phyloP scores from a whole-genome alignment of 768 basidiomycete species.

The Suillus subaureus region DNA sequence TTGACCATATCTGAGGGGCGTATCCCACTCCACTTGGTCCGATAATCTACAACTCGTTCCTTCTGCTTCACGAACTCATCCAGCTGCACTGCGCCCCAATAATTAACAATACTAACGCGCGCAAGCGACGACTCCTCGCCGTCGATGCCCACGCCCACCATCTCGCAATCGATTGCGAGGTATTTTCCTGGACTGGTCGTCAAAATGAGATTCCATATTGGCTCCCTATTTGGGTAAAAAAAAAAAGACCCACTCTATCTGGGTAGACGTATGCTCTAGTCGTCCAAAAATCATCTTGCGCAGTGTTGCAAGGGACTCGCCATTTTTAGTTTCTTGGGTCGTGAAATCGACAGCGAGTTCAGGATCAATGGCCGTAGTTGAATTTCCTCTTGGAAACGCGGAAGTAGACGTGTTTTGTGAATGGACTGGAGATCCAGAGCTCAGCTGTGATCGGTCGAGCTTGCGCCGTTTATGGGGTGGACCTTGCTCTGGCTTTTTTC shows the following conservation, averaged over 20 bases:
- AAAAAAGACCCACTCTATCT: slow-evolving; percentile 45
- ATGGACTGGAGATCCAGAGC: slow-evolving; percentile 4
- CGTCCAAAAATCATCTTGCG: slow-evolving; percentile 58
- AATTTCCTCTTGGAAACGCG: slow-evolving; percentile 10
- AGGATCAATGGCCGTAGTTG: background rate
- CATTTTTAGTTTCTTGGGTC: slow-evolving; percentile 40
- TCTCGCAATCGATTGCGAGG: slow-evolving; percentile 92
- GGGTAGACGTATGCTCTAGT: slow-evolving; percentile 40
- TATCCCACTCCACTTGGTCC: slow-evolving; percentile 89
- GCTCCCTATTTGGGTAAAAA: slow-evolving; percentile 8
- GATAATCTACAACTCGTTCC: slow-evolving; percentile 89
- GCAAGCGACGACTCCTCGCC: slow-evolving; percentile 85
- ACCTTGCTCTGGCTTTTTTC: background rate
- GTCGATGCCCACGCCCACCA: slow-evolving; percentile 93
- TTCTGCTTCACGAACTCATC: slow-evolving; percentile 87
- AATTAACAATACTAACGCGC: slow-evolving; percentile 90
- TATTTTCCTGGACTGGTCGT: slow-evolving; percentile 65
- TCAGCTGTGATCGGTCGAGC: slow-evolving; percentile 13
- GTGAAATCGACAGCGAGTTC: slow-evolving; percentile 22
- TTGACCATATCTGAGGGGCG: slow-evolving; percentile 71
- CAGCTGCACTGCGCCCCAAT: slow-evolving; percentile 73
- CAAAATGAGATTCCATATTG: slow-evolving; percentile 7
- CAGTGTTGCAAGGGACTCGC: slow-evolving; percentile 48
- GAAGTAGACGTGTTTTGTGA: slow-evolving; percentile 11
- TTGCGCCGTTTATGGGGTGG: slow-evolving; percentile 23